Percentiles rank a stretch among this genome's conserved stretches.
These are phyloP conservation scores for Zoysia japonica DNA, from an alignment of 176 grass and related monocot genomes.

Conservation along the genomic window DNA sequence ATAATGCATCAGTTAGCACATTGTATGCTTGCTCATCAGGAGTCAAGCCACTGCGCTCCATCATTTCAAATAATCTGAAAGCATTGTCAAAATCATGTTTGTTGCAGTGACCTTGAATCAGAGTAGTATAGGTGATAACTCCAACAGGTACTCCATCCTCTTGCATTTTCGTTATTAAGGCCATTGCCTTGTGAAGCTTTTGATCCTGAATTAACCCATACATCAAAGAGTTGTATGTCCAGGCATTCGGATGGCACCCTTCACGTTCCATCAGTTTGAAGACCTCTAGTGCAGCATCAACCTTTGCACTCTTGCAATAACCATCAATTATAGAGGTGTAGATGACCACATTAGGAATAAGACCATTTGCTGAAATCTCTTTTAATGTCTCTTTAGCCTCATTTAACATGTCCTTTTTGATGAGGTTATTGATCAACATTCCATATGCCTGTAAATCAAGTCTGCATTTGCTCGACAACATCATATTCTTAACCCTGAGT, in stretches of 20 bases:
- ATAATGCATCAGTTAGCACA: slow-evolving; percentile 66
- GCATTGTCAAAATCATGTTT: slow-evolving; percentile 61
- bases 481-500: slow-evolving; percentile 56
- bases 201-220: slow-evolving; percentile 65
- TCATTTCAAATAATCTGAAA: slow-evolving; percentile 75
- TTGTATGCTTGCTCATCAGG: slow-evolving; percentile 58
- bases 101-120: slow-evolving; percentile 80
- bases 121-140: slow-evolving; percentile 60
- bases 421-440: slow-evolving; percentile 50
- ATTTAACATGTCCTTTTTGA: slow-evolving; percentile 51
- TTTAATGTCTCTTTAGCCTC: slow-evolving; percentile 53
- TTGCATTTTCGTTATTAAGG: slow-evolving; percentile 70
- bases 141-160: slow-evolving; percentile 52
- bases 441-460: slow-evolving; percentile 57
- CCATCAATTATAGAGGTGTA: slow-evolving; percentile 85
- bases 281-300: slow-evolving; percentile 58
- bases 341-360: slow-evolving; percentile 72
- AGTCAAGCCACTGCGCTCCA: slow-evolving; percentile 63
- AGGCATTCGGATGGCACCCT: slow-evolving; percentile 61
- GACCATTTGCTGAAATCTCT: slow-evolving; percentile 53
- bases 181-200: slow-evolving; percentile 74
- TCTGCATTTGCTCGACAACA: slow-evolving; percentile 50
- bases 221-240: slow-evolving; percentile 74
- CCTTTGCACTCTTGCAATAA: slow-evolving; percentile 67
- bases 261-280: slow-evolving; percentile 63